Evolutionary conservation across 257 asterid genomes (phyloP).

Genomic region (Solanum sparsipilum): DNA sequence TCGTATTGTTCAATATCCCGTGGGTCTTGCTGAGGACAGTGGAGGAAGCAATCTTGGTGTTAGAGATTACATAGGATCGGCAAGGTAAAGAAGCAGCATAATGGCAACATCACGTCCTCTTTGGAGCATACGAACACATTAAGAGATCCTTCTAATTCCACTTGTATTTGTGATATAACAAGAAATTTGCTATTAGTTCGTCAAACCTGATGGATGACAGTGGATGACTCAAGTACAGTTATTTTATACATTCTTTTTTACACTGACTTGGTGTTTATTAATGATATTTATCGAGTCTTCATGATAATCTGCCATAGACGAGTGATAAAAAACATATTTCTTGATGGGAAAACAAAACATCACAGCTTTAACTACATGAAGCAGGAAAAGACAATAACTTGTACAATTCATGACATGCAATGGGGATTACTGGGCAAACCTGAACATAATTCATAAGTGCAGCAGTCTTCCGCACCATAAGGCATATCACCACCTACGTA

Average conservation of each 20-base stretch:
- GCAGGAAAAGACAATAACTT: not conserved
- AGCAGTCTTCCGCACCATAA: conserved; percentile 80
- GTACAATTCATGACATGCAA: not conserved
- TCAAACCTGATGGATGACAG: not conserved
- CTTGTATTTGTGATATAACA: not conserved
- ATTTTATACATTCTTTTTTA: not conserved
- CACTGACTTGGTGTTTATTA: not conserved
- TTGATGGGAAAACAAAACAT: not conserved
- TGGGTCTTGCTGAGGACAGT: not conserved
- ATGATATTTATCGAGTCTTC: not conserved
- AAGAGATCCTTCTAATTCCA: not conserved
- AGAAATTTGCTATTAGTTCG: not conserved
- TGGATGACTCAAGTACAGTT: not conserved
- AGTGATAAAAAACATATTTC: not conserved
- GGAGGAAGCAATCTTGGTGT: not conserved
- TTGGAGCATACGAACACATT: not conserved
- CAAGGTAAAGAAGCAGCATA: not conserved
- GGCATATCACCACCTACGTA: conserved; percentile 84
- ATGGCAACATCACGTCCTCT: not conserved
- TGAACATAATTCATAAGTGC: conserved; percentile 85
- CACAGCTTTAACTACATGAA: not conserved
- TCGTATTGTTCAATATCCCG: not conserved
- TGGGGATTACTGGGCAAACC: conserved; percentile 23
- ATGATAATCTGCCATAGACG: not conserved
- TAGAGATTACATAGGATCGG: not conserved